A percentile compares a stretch with the other conserved stretches of the same genome.
phyloP scores from a whole-genome alignment of 768 basidiomycete species.

The Macrolepiota albuminosa region DNA sequence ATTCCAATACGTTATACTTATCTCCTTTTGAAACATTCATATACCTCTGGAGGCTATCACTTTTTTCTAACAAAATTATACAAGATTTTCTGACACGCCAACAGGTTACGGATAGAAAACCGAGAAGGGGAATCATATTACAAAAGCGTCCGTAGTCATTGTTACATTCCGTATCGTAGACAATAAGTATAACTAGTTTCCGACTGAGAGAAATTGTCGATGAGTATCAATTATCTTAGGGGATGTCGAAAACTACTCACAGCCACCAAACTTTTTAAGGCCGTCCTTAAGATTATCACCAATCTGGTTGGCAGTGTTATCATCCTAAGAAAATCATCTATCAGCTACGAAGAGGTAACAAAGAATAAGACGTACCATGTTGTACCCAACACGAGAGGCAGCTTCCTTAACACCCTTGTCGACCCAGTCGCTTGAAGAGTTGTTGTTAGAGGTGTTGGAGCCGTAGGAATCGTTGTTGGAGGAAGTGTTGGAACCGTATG shows the following conservation, averaged over 20 bases:
- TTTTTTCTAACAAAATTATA: background rate
- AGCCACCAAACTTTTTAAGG: constrained; percentile 30
- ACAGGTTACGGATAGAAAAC: background rate
- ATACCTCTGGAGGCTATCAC: too few relatives aligned
- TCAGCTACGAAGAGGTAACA: background rate
- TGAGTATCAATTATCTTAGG: background rate
- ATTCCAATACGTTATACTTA: too few relatives aligned
- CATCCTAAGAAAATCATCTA: constrained; percentile 23
- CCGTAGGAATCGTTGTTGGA: constrained; percentile 10
- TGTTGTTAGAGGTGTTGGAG: constrained; percentile 6
- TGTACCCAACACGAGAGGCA: constrained; percentile 38
- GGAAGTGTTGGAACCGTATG: too few relatives aligned
- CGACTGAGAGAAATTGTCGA: background rate
- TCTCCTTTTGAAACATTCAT: too few relatives aligned
- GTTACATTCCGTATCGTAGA: background rate
- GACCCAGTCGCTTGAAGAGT: constrained; percentile 18
- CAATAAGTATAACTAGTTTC: background rate
- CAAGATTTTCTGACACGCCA: background rate
- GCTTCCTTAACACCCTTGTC: constrained; percentile 31
- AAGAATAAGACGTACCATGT: constrained; percentile 27
- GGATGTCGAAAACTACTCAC: constrained; percentile 8
- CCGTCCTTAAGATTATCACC: constrained; percentile 31
- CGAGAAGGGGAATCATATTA: background rate
- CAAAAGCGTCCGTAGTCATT: background rate
- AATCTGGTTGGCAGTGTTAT: constrained; percentile 32